These are phyloP conservation scores for Cucurbita ficifolia DNA, from an alignment of 306 rosid species.

Conservation along the genomic window DNA sequence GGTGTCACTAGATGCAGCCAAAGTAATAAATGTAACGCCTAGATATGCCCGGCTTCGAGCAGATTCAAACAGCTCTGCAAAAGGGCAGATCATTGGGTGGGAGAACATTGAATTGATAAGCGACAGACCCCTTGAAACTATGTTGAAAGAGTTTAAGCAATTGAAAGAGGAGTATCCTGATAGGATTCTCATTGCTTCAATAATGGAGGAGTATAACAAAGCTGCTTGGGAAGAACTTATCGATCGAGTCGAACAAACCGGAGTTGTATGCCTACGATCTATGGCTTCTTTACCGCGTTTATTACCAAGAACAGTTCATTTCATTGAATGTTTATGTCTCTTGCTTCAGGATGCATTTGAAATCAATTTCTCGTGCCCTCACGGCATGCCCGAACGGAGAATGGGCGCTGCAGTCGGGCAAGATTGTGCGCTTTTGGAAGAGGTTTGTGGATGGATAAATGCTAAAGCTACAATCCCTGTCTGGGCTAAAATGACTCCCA, in stretches of 20 bases:
- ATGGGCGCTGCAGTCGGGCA: conserved; percentile 99
- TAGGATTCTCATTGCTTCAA: conserved; percentile 87
- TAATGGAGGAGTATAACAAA: conserved; percentile 92
- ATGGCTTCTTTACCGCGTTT: neutral
- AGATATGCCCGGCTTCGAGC: conserved; percentile 81
- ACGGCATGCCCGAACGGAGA: conserved; percentile 95
- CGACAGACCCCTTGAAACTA: conserved; percentile 77
- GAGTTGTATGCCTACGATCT: conserved; percentile 48
- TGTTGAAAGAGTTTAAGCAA: conserved; percentile 82
- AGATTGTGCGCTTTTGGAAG: conserved; percentile 82
- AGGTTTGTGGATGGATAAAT: conserved; percentile 89
- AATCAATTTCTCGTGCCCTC: conserved; percentile 89
- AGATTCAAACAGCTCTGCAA: conserved; percentile 52
- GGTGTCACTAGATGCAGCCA: conserved; percentile 88
- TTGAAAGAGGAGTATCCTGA: conserved; percentile 78
- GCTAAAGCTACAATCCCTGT: conserved; percentile 90
- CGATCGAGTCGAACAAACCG: conserved; percentile 90
- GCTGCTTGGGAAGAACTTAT: conserved; percentile 93
- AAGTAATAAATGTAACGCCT: conserved; percentile 89
- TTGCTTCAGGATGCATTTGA: conserved; percentile 69
- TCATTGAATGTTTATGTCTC: conserved; percentile 9
- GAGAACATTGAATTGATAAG: conserved; percentile 87
- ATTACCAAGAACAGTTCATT: neutral
- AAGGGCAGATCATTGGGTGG: conserved; percentile 90
- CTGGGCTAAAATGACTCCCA: conserved; percentile 99